Evolutionary conservation across 306 rosid species (phyloP).

Genomic region (Medicago truncatula): MtrunA17r5.0-ANR NC_053045.1:10572001-10572500

Average conservation of each 20-base stretch:
- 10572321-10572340: conserved; percentile 45
- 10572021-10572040: conserved; percentile 75
- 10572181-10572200: conserved; percentile 89
- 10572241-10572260: conserved; percentile 41
- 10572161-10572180: conserved; percentile 84
- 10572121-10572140: conserved; percentile 71
- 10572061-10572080: conserved; percentile 64
- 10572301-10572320: conserved; percentile 42
- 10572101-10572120: conserved; percentile 65
- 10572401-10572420: conserved; percentile 83
- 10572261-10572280: conserved; percentile 54
- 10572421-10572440: conserved; percentile 65
- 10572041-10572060: conserved; percentile 71
- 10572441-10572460: conserved; percentile 83
- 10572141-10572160: conserved; percentile 55
- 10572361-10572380: conserved; percentile 65
- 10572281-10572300: conserved; percentile 58
- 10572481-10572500: conserved; percentile 88
- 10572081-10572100: conserved; percentile 76
- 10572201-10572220: conserved; percentile 89
- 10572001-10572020: conserved; percentile 81
- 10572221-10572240: conserved; percentile 61
- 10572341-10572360: conserved; percentile 76
- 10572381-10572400: conserved; percentile 73
- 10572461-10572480: conserved; percentile 73